Evolutionary conservation across 2,329 filamentous ascomycete genomes (phyloP).

Genomic region (Coniochaeta sp.): DNA sequence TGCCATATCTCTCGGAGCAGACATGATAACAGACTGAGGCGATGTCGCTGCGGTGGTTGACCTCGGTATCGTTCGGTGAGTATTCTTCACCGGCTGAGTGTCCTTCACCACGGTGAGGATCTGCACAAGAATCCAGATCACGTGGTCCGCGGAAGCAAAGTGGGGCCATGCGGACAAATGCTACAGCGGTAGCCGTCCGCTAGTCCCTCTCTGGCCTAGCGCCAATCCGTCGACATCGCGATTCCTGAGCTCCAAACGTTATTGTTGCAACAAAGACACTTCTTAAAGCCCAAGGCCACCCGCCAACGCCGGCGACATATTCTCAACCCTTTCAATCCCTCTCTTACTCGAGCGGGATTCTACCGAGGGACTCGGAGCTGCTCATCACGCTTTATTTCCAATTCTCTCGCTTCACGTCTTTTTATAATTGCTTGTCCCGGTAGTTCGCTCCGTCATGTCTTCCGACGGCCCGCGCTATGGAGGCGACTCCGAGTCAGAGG

Average conservation of each 20-base stretch:
- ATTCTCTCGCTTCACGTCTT: neutral
- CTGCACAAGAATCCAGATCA: neutral
- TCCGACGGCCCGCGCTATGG: neutral
- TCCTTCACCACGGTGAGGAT: neutral
- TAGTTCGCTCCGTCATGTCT: neutral
- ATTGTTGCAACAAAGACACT: neutral
- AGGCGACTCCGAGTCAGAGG: conserved; percentile 63
- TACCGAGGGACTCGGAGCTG: neutral
- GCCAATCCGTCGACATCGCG: neutral
- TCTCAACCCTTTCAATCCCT: neutral
- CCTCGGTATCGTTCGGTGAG: neutral
- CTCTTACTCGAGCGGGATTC: neutral
- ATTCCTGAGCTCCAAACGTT: neutral
- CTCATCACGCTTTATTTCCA: neutral
- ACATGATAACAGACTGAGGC: no score
- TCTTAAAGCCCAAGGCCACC: neutral
- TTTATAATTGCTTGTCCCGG: neutral
- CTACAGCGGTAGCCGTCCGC: neutral
- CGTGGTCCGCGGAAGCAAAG: neutral
- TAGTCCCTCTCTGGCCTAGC: neutral
- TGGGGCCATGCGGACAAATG: neutral
- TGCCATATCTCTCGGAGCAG: no score
- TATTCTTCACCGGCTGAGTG: neutral
- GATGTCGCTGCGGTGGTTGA: neutral
- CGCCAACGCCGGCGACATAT: neutral